A percentile compares a stretch with the other conserved stretches of the same genome.
phyloP scores from a whole-genome alignment of 495 filamentous ascomycete species.

The Podospora tetraspora region DNA sequence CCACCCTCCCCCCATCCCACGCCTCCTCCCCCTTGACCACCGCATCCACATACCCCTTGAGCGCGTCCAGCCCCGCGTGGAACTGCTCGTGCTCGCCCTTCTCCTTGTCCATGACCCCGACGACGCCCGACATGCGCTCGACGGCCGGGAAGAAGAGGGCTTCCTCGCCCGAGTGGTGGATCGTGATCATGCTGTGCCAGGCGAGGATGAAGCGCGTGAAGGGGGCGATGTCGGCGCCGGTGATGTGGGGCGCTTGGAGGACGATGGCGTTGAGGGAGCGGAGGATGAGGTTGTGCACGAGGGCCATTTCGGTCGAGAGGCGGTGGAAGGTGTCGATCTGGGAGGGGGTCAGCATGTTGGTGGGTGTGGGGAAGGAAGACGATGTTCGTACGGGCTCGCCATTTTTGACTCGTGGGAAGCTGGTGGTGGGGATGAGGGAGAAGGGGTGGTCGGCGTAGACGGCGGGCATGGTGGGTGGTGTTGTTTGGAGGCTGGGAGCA shows the following conservation, averaged over 20 bases:
- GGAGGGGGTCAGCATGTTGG: neutral
- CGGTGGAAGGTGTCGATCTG: conserved; percentile 27
- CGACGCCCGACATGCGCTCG: conserved; percentile 33
- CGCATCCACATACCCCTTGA: conserved; percentile 31
- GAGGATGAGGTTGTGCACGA: conserved; percentile 44
- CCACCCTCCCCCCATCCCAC: conserved; percentile 33
- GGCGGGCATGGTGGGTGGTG: neutral
- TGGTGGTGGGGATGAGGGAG: conserved; percentile 2
- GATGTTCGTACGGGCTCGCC: conserved; percentile 4
- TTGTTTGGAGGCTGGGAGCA: neutral
- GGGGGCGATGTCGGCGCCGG: conserved; percentile 24
- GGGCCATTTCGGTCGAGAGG: conserved; percentile 41
- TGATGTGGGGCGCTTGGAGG: conserved; percentile 40
- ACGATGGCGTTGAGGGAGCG: conserved; percentile 49
- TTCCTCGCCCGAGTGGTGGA: conserved; percentile 45
- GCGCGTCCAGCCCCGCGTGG: conserved; percentile 31
- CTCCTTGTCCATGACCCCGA: conserved; percentile 42
- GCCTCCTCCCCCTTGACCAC: conserved; percentile 20
- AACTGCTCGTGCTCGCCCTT: conserved; percentile 44
- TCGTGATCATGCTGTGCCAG: conserved; percentile 30
- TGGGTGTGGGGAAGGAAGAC: neutral
- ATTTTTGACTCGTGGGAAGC: neutral
- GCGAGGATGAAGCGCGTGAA: conserved; percentile 36
- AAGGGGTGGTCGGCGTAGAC: conserved; percentile 33
- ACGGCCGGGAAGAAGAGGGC: conserved; percentile 40